phyloP scores from a whole-genome alignment of 306 rosid genomes.

The Ochetophila trinervis region DNA sequence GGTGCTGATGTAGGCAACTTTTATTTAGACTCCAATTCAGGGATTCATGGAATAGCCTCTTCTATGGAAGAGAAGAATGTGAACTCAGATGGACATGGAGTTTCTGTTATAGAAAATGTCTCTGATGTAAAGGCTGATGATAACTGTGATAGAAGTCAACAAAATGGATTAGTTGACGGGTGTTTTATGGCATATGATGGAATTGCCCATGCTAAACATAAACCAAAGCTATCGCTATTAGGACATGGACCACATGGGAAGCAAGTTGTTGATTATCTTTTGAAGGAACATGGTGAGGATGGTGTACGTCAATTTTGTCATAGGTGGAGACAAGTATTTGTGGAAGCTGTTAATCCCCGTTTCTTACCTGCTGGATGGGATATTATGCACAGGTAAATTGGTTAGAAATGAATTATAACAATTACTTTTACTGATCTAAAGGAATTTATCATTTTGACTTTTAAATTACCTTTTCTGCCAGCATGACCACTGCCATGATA shows the following conservation, averaged over 20 bases:
- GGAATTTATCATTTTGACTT: not conserved
- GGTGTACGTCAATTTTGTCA: conserved; percentile 76
- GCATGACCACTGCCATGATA: not conserved
- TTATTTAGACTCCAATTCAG: conserved; percentile 32
- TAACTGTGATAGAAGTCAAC: conserved; percentile 17
- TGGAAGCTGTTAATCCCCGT: conserved; percentile 76
- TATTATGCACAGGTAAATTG: conserved; percentile 80
- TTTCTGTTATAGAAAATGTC: conserved; percentile 24
- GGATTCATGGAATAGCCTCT: conserved; percentile 34
- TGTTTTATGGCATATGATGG: conserved; percentile 25
- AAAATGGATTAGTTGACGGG: conserved; percentile 31
- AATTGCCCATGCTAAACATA: conserved; percentile 37
- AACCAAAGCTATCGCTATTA: conserved; percentile 66
- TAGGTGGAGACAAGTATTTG: conserved; percentile 92
- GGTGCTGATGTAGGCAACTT: conserved; percentile 31
- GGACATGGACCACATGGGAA: conserved; percentile 99
- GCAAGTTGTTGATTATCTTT: conserved; percentile 75
- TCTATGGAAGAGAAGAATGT: conserved; percentile 23
- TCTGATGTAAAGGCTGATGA: conserved; percentile 29
- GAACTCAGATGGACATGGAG: conserved; percentile 21
- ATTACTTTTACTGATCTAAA: not conserved
- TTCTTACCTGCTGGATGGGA: conserved; percentile 94
- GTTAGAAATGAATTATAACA: not conserved
- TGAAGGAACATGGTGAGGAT: conserved; percentile 66
- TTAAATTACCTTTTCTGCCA: not conserved